Evolutionary conservation across 2,329 filamentous ascomycete genomes (phyloP).

Genomic region (Colletotrichum lupini): DNA sequence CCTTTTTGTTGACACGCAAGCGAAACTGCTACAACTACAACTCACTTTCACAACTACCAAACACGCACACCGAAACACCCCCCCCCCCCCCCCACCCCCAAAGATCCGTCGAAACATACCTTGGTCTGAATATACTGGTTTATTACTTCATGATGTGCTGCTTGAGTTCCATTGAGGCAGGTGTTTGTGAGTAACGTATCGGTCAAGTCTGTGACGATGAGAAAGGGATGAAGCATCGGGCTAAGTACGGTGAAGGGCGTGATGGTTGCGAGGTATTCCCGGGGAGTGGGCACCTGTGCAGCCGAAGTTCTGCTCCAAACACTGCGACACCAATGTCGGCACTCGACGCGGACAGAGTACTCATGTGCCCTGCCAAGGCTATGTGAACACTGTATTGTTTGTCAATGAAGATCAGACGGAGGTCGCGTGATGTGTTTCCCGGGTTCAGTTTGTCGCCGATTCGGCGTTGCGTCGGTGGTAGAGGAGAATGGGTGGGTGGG

Average conservation of each 20-base stretch:
- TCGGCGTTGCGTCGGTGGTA: too few relatives aligned
- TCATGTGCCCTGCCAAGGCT: background rate
- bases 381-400: background rate
- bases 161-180: background rate
- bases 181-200: background rate
- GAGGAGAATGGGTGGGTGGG: too few relatives aligned
- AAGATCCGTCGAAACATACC: conserved; percentile 19
- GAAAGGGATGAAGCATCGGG: background rate
- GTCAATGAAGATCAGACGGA: too few relatives aligned
- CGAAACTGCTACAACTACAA: background rate
- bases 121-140: conserved; percentile 32
- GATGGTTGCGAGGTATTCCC: background rate
- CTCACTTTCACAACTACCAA: background rate
- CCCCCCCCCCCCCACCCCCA: conserved; percentile 7
- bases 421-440: too few relatives aligned
- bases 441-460: too few relatives aligned
- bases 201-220: background rate
- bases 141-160: background rate
- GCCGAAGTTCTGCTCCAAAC: background rate
- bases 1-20: conserved; percentile 10
- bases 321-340: background rate
- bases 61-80: background rate
- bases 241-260: background rate
- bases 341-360: background rate
- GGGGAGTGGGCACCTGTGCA: background rate